Evolutionary conservation across 73 alveolate species (phyloP).

Genomic region (Paramecium sonneborni): DNA sequence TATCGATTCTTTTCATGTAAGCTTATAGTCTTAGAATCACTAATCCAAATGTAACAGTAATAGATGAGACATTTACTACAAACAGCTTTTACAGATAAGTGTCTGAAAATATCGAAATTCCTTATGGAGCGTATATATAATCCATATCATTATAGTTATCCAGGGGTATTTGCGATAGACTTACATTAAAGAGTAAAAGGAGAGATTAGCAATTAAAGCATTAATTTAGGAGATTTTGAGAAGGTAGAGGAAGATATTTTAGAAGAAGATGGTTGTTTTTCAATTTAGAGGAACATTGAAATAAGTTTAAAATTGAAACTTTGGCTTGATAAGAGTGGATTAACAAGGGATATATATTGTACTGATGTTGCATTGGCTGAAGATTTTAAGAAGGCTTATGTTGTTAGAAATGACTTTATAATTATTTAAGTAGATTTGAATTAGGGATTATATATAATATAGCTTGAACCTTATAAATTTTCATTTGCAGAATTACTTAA

Average conservation of each 20-base stretch:
- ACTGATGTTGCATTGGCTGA: conserved; percentile 47
- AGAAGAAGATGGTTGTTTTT: neutral
- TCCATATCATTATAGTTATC: conserved; percentile 9
- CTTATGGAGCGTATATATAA: conserved; percentile 7
- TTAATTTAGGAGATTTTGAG: conserved; percentile 31
- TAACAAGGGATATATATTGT: neutral
- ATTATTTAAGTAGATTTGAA: neutral
- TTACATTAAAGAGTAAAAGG: neutral
- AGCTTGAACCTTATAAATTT: neutral
- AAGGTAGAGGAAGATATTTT: neutral
- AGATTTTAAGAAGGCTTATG: neutral
- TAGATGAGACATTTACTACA: neutral
- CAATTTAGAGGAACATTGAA: conserved; percentile 1
- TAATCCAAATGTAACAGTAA: neutral
- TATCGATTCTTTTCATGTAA: neutral
- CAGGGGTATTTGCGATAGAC: conserved; percentile 51
- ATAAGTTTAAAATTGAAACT: neutral
- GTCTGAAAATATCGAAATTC: neutral
- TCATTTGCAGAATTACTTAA: neutral
- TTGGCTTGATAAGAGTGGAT: neutral
- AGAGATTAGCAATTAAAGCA: neutral
- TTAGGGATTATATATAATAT: neutral
- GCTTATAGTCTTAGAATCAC: neutral
- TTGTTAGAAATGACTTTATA: conserved; percentile 29
- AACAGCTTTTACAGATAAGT: neutral